Base-by-base conservation (phyloP, 2,329 filamentous ascomycete genomes). In the Mycogone perniciosa region DNA sequence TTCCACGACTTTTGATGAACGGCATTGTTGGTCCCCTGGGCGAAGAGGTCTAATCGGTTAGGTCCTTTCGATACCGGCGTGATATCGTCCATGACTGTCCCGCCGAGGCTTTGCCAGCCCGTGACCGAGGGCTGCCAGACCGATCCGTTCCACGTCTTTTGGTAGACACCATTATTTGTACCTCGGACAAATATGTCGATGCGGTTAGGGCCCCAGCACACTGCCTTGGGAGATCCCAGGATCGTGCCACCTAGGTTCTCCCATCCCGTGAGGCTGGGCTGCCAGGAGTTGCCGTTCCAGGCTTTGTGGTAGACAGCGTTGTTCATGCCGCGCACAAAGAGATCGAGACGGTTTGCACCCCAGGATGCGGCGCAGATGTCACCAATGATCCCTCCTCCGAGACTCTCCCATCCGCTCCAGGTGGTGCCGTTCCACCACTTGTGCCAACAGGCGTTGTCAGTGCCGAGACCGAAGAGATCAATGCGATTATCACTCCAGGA, bases 241-340 rank as follows among this genome's bases (percentile, higher is more conserved):
- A 64, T 57, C 34, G 52, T 56, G 9, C 60, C 62, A 7, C 60
- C 62, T 20, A 63, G 44, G 20, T 53, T 58, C 42, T 57, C 54
- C 63, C 62, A 64, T 7, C 50, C 42, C 6, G 46, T 49, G 7
- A 39, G 43, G 5, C 46, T 48, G 0, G 51, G 40, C 31, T 38
- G 35, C 65, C 62, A 68, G 9, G 50, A 55, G 30, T 59, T 57
- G 9, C 57, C 57, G 38, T 60, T 57, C 45, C 54, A 58, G 10
- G 61, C 57, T 10, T 61, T 56, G 48, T 62, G 59, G 9, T 46
- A 63, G 54, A 59, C 59, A 59, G 55, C 62, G 61, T 50, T 61
- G 54, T 38, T 60, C 54, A 34, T 67, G 6, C 61, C 60, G 8
- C 62, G 54, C 5, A 60, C 64, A 42, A 64, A 66, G 8, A 67